Evolutionary conservation across 2,329 filamentous ascomycete species (phyloP).

Genomic region (Chrysoporthe cubensis): DNA sequence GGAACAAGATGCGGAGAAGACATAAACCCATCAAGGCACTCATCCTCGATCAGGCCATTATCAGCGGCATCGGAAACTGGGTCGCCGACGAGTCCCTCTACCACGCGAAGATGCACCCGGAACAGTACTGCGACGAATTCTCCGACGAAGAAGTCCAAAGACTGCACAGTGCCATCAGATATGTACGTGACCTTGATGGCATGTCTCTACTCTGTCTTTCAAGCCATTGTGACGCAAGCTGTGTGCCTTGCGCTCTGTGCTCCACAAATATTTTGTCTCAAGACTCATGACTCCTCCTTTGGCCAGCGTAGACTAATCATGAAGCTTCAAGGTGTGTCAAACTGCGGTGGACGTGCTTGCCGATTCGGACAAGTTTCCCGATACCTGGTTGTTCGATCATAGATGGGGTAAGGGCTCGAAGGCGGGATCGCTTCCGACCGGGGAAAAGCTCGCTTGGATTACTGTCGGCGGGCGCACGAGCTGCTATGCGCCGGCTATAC

Average conservation of each 20-base stretch:
- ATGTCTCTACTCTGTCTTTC: background rate
- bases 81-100: slow-evolving; percentile 94
- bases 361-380: slow-evolving; percentile 82
- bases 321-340: slow-evolving; percentile 63
- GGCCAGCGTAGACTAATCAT: background rate
- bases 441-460: slow-evolving; percentile 81
- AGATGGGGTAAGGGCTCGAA: slow-evolving; percentile 88
- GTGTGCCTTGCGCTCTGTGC: background rate
- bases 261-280: background rate
- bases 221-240: background rate
- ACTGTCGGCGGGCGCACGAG: slow-evolving; percentile 92
- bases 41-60: slow-evolving; percentile 82
- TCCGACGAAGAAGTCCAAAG: slow-evolving; percentile 69
- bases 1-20: slow-evolving; percentile 71
- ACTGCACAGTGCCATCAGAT: slow-evolving; percentile 73
- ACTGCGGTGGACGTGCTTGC: slow-evolving; percentile 78
- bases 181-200: slow-evolving; percentile 36
- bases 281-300: background rate
- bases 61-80: slow-evolving; percentile 97
- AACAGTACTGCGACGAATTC: slow-evolving; percentile 89
- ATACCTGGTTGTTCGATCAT: slow-evolving; percentile 86
- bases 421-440: slow-evolving; percentile 72
- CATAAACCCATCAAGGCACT: slow-evolving; percentile 89
- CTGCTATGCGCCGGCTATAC: slow-evolving; percentile 81
- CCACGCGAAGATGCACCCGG: slow-evolving; percentile 85